Evolutionary conservation across 768 basidiomycete species (phyloP).

Genomic region (Termitomyces bulborhizus): DNA sequence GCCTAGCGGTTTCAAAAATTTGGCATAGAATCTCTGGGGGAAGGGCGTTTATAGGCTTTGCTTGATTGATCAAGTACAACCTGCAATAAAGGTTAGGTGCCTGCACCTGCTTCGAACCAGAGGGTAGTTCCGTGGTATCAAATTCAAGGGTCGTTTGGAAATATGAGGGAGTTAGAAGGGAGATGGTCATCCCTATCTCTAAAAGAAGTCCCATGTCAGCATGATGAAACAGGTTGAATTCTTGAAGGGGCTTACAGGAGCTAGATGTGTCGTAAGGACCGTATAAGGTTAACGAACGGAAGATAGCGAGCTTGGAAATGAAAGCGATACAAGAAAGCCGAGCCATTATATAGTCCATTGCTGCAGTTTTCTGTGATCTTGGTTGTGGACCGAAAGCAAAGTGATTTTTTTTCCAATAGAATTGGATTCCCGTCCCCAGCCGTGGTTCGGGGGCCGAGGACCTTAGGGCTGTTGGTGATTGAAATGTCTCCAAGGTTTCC

Average conservation of each 20-base stretch:
- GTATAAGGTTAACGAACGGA: neutral
- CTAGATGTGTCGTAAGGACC: neutral
- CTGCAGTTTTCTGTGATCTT: conserved; percentile 1
- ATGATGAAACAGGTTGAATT: neutral
- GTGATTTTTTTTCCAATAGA: neutral
- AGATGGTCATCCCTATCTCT: neutral
- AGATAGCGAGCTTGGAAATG: neutral
- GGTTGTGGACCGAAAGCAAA: neutral
- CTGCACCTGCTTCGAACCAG: neutral
- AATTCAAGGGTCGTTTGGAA: neutral
- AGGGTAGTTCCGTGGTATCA: neutral
- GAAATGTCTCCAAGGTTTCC: no score
- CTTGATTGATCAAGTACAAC: conserved; percentile 7
- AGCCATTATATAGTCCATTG: neutral
- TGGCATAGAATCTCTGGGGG: conserved; percentile 12
- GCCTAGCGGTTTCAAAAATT: conserved; percentile 9
- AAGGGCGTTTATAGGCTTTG: conserved; percentile 8
- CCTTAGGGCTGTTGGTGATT: no score
- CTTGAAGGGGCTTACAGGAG: neutral
- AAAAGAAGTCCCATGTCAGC: neutral
- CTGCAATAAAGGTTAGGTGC: neutral
- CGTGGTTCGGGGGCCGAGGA: neutral
- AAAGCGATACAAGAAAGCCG: no score
- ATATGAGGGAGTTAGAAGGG: neutral
- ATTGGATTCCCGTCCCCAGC: neutral